A percentile compares a stretch with the other conserved stretches of the same genome.
These are phyloP conservation scores for Nasturtium officinale DNA, from an alignment of 345 rosid species.

Conservation along the genomic window DNA sequence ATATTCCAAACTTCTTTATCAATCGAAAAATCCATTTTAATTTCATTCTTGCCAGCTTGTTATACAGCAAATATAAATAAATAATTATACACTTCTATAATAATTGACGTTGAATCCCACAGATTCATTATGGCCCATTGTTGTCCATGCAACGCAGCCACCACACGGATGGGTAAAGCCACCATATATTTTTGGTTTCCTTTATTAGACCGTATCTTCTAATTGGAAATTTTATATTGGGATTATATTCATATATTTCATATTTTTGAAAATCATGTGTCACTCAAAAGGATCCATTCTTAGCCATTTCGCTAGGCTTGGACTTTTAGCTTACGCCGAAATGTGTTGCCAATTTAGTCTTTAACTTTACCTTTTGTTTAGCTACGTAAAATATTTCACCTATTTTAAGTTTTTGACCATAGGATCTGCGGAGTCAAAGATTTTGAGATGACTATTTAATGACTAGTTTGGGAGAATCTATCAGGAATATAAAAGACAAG, in stretches of 20 bases:
- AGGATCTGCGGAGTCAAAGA: conserved; percentile 27
- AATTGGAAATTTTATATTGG: not conserved
- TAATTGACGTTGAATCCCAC: conserved; percentile 30
- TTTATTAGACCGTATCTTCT: conserved; percentile 15
- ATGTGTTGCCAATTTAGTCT: conserved; percentile 29
- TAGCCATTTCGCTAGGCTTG: conserved; percentile 32
- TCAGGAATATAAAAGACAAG: conserved; percentile 5
- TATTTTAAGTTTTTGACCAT: conserved; percentile 26
- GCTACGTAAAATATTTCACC: conserved; percentile 22
- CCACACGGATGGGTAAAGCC: conserved; percentile 38
- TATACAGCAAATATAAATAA: conserved; percentile 21
- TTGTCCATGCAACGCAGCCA: conserved; percentile 36
- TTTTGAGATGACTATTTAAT: conserved; percentile 25
- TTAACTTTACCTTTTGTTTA: conserved; percentile 30
- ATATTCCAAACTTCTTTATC: conserved; percentile 30
- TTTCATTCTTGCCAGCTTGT: conserved; percentile 39
- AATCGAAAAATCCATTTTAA: conserved; percentile 22
- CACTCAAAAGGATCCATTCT: not conserved
- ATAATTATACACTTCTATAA: conserved; percentile 15
- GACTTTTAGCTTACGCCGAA: conserved; percentile 19
- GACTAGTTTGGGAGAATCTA: not conserved
- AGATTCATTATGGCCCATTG: conserved; percentile 38
- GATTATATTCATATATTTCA: conserved; percentile 4
- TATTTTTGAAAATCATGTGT: conserved; percentile 2
- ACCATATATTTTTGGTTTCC: conserved; percentile 18